phyloP scores from a whole-genome alignment of 2,329 filamentous ascomycete species.

The Claviceps pazoutovae region DNA sequence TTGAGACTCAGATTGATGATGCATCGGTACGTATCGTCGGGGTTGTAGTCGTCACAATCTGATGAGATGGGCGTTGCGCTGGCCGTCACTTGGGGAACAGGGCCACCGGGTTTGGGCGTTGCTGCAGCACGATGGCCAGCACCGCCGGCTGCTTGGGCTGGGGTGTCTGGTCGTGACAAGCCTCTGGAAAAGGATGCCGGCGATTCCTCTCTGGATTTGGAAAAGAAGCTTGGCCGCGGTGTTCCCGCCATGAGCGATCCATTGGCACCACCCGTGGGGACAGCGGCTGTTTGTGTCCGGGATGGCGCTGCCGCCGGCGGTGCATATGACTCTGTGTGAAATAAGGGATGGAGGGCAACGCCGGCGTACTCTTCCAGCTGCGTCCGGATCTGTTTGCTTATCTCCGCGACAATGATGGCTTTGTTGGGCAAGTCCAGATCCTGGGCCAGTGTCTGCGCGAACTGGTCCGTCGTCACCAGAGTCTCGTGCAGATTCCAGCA shows the following conservation, averaged over 20 bases:
- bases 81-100: constrained; percentile 48
- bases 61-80: constrained; percentile 46
- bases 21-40: constrained; percentile 89
- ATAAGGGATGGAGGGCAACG: constrained; percentile 83
- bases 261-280: constrained; percentile 6
- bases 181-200: constrained; percentile 20
- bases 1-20: constrained; percentile 86
- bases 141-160: constrained; percentile 32
- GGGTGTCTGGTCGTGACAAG: constrained; percentile 42
- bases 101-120: constrained; percentile 24
- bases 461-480: constrained; percentile 86
- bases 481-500: constrained; percentile 96
- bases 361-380: constrained; percentile 94
- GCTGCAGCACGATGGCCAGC: constrained; percentile 20
- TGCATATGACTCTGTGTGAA: constrained; percentile 45
- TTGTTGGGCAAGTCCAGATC: constrained; percentile 83
- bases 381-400: constrained; percentile 86
- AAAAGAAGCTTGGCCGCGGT: constrained; percentile 15
- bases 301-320: constrained; percentile 12
- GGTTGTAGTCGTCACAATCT: constrained; percentile 65
- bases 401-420: constrained; percentile 55
- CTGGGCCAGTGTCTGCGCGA: constrained; percentile 79
- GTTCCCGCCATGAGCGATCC: constrained; percentile 13
- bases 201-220: constrained; percentile 25
- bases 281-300: constrained; percentile 5